phyloP scores from a whole-genome alignment of 2,329 filamentous ascomycete genomes.

The Fusarium sp. region DNA sequence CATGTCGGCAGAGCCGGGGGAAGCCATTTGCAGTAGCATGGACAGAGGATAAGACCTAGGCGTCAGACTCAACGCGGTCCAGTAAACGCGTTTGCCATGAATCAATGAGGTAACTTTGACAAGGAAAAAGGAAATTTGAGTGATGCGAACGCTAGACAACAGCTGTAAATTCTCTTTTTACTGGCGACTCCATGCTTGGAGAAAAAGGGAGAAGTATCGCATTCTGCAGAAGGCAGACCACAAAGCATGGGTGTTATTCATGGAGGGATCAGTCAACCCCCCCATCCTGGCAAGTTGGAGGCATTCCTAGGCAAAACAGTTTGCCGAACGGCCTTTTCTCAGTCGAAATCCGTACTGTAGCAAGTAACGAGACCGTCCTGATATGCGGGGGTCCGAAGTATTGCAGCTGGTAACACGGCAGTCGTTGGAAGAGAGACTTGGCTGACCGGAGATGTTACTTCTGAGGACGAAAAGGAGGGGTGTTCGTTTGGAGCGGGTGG shows the following conservation, averaged over 20 bases:
- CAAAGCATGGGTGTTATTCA: neutral
- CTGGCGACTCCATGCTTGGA: neutral
- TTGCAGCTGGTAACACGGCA: neutral
- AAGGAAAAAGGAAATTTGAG: conserved; percentile 5
- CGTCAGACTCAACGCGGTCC: conserved; percentile 26
- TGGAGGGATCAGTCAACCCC: neutral
- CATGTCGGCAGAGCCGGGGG: conserved; percentile 33
- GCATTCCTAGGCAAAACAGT: conserved; percentile 4
- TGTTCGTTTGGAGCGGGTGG: conserved; percentile 16
- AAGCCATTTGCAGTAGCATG: conserved; percentile 30
- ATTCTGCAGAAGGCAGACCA: neutral
- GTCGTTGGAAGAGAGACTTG: conserved; percentile 9
- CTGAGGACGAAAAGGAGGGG: conserved; percentile 1
- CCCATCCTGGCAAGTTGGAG: conserved; percentile 4
- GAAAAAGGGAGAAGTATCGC: neutral
- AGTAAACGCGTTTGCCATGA: conserved; percentile 17
- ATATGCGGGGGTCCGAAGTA: conserved; percentile 6
- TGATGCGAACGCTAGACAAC: neutral
- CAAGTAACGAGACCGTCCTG: conserved; percentile 12
- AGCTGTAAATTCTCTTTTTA: conserved; percentile 4
- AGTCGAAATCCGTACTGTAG: neutral
- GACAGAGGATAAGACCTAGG: conserved; percentile 18
- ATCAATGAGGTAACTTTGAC: conserved; percentile 9
- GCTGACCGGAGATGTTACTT: conserved; percentile 11
- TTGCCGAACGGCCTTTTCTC: conserved; percentile 11